These are phyloP conservation scores for Xylaria sp. DNA, from an alignment of 2,329 filamentous ascomycete genomes.

Conservation along the genomic window DNA sequence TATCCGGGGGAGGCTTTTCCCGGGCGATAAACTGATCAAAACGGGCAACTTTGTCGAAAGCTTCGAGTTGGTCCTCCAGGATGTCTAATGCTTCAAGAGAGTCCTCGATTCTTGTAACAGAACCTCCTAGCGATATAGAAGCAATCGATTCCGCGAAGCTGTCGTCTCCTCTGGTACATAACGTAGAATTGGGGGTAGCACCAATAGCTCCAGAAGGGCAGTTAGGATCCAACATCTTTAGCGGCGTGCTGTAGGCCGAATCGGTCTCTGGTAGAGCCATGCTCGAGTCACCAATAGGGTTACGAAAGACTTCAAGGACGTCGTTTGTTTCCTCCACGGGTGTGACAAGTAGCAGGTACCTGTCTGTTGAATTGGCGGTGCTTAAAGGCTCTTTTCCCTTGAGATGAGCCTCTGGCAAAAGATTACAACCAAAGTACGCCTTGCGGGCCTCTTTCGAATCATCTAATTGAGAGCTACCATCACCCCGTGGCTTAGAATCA, in stretches of 20 bases:
- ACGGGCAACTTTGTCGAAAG: slow-evolving; percentile 53
- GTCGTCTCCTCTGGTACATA: slow-evolving; percentile 48
- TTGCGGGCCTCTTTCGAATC: slow-evolving; percentile 41
- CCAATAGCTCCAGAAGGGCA: slow-evolving; percentile 30
- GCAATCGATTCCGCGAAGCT: slow-evolving; percentile 54
- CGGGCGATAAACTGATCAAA: slow-evolving; percentile 41
- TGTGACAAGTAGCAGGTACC: slow-evolving; percentile 57
- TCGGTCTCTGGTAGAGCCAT: slow-evolving; percentile 41
- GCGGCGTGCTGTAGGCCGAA: slow-evolving; percentile 35
- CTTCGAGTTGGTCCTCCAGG: slow-evolving; percentile 71
- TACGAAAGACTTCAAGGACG: slow-evolving; percentile 36
- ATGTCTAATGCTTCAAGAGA: slow-evolving; percentile 71
- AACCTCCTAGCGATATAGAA: slow-evolving; percentile 49
- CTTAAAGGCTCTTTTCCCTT: slow-evolving; percentile 41
- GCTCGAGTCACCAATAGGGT: slow-evolving; percentile 25
- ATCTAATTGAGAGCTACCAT: slow-evolving; percentile 37
- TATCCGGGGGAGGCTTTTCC: slow-evolving; percentile 27
- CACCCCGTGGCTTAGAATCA: slow-evolving; percentile 25
- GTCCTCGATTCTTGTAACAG: slow-evolving; percentile 67
- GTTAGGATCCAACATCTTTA: slow-evolving; percentile 28
- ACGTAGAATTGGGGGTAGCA: slow-evolving; percentile 38
- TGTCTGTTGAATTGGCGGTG: slow-evolving; percentile 50
- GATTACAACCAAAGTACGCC: slow-evolving; percentile 64
- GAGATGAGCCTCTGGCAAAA: slow-evolving; percentile 55
- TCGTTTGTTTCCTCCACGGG: slow-evolving; percentile 45